Evolutionary conservation across 352 stramenopile genomes (phyloP).

Genomic region (Phytophthora podocarpi): DNA sequence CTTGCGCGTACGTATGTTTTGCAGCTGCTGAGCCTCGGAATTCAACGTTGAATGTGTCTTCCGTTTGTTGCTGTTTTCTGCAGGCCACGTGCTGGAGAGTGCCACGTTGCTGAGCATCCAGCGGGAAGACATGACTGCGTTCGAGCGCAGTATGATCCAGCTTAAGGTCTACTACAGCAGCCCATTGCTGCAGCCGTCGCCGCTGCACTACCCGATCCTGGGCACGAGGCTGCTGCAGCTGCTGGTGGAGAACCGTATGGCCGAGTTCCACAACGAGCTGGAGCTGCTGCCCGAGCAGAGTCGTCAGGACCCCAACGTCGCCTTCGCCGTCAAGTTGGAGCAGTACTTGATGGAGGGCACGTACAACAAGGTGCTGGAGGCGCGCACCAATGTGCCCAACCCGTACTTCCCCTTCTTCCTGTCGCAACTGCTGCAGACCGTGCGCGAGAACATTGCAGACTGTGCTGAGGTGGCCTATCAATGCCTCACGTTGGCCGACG

Average conservation of each 20-base stretch:
- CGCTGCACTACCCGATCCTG: constrained; percentile 87
- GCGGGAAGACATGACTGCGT: constrained; percentile 82
- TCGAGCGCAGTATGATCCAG: constrained; percentile 90
- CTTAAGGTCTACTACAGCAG: constrained; percentile 89
- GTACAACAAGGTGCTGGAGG: constrained; percentile 93
- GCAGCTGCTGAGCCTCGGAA: not conserved
- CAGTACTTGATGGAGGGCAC: constrained; percentile 94
- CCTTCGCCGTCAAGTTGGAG: constrained; percentile 91
- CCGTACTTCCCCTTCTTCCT: constrained; percentile 95
- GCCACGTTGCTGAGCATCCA: constrained; percentile 89
- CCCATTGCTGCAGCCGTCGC: constrained; percentile 57
- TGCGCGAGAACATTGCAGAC: constrained; percentile 96
- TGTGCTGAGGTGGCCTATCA: constrained; percentile 95
- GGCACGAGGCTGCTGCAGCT: constrained; percentile 90
- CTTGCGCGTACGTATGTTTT: constrained; percentile 64
- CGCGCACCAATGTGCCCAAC: constrained; percentile 88
- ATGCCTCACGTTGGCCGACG: constrained; percentile 85
- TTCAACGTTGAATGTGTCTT: not conserved
- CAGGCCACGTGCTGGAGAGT: constrained; percentile 88
- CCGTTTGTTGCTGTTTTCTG: not conserved
- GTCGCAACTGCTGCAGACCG: constrained; percentile 92
- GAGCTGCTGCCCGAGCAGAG: constrained; percentile 88
- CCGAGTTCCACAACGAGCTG: constrained; percentile 94
- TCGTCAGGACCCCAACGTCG: constrained; percentile 83
- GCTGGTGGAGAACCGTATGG: constrained; percentile 92